Base-by-base conservation (phyloP, 148 eudicot genomes). In the Euryodendron excelsum region DNA sequence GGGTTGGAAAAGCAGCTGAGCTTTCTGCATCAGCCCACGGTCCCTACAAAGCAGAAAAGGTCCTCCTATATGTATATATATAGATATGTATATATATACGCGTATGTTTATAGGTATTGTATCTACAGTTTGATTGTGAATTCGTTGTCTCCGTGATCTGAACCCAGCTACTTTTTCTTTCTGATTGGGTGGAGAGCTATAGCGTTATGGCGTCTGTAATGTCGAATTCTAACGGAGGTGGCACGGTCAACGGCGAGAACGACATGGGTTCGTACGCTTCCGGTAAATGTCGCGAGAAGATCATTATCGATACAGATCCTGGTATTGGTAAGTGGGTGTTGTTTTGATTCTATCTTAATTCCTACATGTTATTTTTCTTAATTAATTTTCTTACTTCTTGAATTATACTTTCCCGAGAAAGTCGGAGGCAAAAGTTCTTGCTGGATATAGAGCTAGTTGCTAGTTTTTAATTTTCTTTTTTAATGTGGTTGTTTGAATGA, bases 261-360 rank as follows among this genome's bases (percentile, higher is more conserved):
- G 69, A 80, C 41, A 33, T 37, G 86, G 81, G 28, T 10, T 71
- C 62, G 50, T 72, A 27, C 55, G 47, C 52, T 55, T 56, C 77
- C 37, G 39, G n/a, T 1, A 70, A 82, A 30, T 68, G 37, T 34
- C 78, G 62, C 48, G 83, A 87, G 66, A 92, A 90, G 88, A 76
- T 94, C 75, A 92, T 94, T 30, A 94, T 94, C 79, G 98, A 94
- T 60, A 92, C 98, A 36, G 98, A 94, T 89, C 97, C 98, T 73
- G 98, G 98, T 48, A 87, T 92, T 80, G 94, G 98, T 94, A 64
- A 65, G 69, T 70, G 15, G 5, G 6, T 37, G 3, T 59, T 27
- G n/a, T 50, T 60, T 44, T 20, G 10, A 4, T 15, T 36, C 7
- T n/a, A 20, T 27, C 13, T 18, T 6, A n/a, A 7, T 0, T 4